Conservation (phyloP, 2,329 filamentous ascomycete genomes). For the Fusarium redolens region DNA sequence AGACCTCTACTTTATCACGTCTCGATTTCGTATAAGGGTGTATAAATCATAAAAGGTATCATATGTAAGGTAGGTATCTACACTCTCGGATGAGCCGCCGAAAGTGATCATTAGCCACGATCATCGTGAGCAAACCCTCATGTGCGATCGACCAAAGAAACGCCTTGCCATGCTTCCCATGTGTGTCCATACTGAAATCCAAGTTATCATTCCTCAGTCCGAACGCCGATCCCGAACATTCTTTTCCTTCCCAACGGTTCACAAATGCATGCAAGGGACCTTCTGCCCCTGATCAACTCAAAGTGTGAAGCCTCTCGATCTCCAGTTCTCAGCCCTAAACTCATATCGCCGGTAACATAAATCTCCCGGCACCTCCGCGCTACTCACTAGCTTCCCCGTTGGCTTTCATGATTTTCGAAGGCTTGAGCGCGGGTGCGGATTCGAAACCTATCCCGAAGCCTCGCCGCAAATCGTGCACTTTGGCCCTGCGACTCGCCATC, state of each 20-base stretch:
- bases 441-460: slow-evolving; percentile 64
- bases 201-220: slow-evolving; percentile 12
- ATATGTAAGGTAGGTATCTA: slow-evolving; percentile 5
- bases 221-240: slow-evolving; percentile 35
- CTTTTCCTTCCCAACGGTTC: slow-evolving; percentile 1
- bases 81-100: neutral
- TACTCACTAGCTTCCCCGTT: slow-evolving; percentile 3
- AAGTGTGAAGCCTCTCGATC: neutral
- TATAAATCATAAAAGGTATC: slow-evolving; percentile 22
- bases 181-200: slow-evolving; percentile 19
- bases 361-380: neutral
- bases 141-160: slow-evolving; percentile 27
- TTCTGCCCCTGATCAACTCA: neutral
- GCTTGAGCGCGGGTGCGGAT: slow-evolving; percentile 61
- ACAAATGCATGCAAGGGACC: neutral
- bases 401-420: slow-evolving; percentile 27
- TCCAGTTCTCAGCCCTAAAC: neutral
- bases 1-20: neutral
- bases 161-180: slow-evolving; percentile 42
- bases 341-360: neutral
- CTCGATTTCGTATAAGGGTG: neutral
- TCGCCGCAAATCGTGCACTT: slow-evolving; percentile 59
- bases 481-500: slow-evolving; percentile 53
- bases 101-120: slow-evolving; percentile 14
- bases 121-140: slow-evolving; percentile 7